Percentiles rank a stretch among this genome's conserved stretches.
Evolutionary conservation across 208 protist species (phyloP).

Genomic region (Herpetomonas samuelpessoai): DNA sequence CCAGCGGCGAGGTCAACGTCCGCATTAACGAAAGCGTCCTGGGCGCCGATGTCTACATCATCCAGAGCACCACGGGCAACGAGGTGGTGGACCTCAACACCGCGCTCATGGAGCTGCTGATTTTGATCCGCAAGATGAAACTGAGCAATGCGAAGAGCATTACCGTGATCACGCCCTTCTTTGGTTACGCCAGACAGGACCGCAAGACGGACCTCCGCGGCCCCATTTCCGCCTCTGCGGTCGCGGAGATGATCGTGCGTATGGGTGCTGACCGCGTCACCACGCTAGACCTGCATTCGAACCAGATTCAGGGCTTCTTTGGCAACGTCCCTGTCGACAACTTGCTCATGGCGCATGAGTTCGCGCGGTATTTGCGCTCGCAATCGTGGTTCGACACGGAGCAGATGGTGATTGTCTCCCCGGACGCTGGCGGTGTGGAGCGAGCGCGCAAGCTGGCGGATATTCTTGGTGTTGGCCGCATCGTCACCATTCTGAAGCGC

Average conservation of each 20-base stretch:
- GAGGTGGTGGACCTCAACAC: constrained; percentile 92
- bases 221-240: constrained; percentile 92
- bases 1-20: constrained; percentile 89
- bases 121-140: constrained; percentile 91
- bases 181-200: constrained; percentile 94
- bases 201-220: constrained; percentile 90
- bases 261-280: constrained; percentile 91
- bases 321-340: constrained; percentile 93
- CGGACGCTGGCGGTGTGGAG: constrained; percentile 94
- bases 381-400: constrained; percentile 75
- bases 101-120: constrained; percentile 95
- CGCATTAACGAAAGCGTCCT: constrained; percentile 94
- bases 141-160: constrained; percentile 86
- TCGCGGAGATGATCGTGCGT: constrained; percentile 91
- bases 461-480: constrained; percentile 75
- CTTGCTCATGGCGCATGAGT: constrained; percentile 82
- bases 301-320: constrained; percentile 97
- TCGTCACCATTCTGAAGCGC: constrained; percentile 96
- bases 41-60: constrained; percentile 96
- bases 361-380: constrained; percentile 62
- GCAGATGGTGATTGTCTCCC: constrained; percentile 92
- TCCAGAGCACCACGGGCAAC: constrained; percentile 94
- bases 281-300: constrained; percentile 93
- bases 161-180: constrained; percentile 95
- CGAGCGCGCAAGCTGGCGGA: constrained; percentile 90